These are phyloP conservation scores for Apiospora phragmitis DNA, from an alignment of 2,329 filamentous ascomycete species.

Conservation along the genomic window DNA sequence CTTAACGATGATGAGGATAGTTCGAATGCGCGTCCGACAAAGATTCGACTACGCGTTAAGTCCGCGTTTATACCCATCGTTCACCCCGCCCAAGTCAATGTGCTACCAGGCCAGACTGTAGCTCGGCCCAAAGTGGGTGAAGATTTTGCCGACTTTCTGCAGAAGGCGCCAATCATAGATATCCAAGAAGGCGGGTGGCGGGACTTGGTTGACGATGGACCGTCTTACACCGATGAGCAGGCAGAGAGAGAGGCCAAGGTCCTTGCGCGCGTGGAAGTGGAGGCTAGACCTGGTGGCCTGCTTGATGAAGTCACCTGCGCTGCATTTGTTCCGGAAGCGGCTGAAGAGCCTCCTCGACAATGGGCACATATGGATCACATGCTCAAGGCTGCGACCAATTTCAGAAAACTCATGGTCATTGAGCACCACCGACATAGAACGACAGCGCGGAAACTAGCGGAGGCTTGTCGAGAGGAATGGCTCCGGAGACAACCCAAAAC, in stretches of 20 bases:
- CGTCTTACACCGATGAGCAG: conserved; percentile 59
- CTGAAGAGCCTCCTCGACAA: conserved; percentile 72
- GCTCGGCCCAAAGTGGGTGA: conserved; percentile 51
- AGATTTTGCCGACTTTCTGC: conserved; percentile 60
- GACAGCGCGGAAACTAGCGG: conserved; percentile 77
- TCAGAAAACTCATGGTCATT: conserved; percentile 75
- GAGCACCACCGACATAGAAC: conserved; percentile 78
- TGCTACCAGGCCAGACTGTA: conserved; percentile 35
- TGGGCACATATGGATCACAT: conserved; percentile 90
- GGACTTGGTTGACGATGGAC: conserved; percentile 55
- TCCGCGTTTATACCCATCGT: conserved; percentile 56
- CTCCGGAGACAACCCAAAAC: conserved; percentile 71
- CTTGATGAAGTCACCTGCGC: conserved; percentile 71
- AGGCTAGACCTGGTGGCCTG: conserved; percentile 72
- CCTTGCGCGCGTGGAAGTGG: conserved; percentile 70
- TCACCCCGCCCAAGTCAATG: conserved; percentile 58
- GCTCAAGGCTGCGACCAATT: conserved; percentile 74
- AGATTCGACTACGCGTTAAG: conserved; percentile 51
- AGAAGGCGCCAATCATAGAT: conserved; percentile 49
- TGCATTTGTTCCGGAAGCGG: conserved; percentile 70
- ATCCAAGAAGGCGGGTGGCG: conserved; percentile 59
- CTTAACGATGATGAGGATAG: conserved; percentile 24
- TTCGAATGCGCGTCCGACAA: conserved; percentile 26
- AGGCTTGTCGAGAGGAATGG: conserved; percentile 77
- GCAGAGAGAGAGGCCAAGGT: conserved; percentile 67